Conservation (phyloP, 345 rosid species). For the Rhodomyrtus tomentosa region DNA sequence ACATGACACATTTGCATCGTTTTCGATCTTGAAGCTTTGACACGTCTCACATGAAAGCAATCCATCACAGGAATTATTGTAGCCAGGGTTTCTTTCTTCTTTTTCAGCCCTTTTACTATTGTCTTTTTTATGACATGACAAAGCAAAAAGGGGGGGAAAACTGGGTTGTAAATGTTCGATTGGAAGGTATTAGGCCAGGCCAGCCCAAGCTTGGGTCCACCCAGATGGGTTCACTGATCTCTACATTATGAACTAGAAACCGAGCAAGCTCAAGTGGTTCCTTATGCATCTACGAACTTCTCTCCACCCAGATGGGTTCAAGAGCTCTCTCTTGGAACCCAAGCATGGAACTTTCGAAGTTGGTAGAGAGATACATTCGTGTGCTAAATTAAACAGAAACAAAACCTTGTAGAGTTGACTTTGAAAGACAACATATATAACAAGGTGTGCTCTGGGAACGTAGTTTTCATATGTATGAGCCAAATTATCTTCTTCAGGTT, state of each 20-base stretch:
- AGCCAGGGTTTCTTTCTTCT: background rate
- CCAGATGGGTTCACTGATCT: too few relatives aligned
- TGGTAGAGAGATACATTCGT: too few relatives aligned
- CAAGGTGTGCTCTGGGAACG: background rate
- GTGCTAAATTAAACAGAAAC: background rate
- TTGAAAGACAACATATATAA: background rate
- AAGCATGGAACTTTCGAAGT: background rate
- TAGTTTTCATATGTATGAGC: background rate
- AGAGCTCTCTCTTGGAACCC: background rate
- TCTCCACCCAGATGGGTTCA: background rate
- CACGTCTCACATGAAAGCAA: background rate
- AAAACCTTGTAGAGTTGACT: background rate
- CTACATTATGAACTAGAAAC: background rate
- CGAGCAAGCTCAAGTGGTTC: background rate
- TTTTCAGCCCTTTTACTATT: background rate
- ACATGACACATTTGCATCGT: background rate
- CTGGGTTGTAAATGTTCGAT: background rate
- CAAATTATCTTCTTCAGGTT: background rate
- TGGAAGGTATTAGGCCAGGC: background rate
- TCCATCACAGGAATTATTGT: background rate
- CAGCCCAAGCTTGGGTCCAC: background rate
- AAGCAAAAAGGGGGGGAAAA: background rate
- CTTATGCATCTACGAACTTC: background rate
- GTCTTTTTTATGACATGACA: background rate
- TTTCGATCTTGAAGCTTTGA: background rate